Percentiles rank a stretch among this genome's conserved stretches.
phyloP scores from a whole-genome alignment of 495 filamentous ascomycete genomes.

The Talaromyces liani region DNA sequence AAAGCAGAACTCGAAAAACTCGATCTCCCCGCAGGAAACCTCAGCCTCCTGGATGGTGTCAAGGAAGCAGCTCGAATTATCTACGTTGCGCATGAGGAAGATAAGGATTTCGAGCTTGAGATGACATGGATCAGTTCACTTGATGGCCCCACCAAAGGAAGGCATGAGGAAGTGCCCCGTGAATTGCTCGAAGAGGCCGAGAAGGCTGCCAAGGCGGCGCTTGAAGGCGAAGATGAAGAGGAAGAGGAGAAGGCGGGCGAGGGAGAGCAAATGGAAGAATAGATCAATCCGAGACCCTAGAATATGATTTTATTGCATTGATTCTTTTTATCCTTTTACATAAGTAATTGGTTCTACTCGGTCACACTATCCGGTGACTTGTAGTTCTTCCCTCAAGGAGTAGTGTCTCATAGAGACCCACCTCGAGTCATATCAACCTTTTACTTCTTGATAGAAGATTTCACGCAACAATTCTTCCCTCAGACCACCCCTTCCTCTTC shows the following conservation, averaged over 20 bases:
- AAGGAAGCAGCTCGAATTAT: slow-evolving; percentile 97
- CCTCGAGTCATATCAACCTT: neutral
- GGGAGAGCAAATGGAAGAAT: slow-evolving; percentile 73
- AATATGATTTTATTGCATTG: slow-evolving; percentile 1
- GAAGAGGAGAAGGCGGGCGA: slow-evolving; percentile 55
- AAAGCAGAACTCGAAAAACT: slow-evolving; percentile 98
- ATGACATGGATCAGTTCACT: slow-evolving; percentile 92
- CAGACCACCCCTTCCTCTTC: slow-evolving; percentile 38
- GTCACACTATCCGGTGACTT: neutral
- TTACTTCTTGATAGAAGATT: neutral
- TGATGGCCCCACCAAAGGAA: slow-evolving; percentile 81
- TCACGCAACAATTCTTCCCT: slow-evolving; percentile 19
- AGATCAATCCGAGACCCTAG: slow-evolving; percentile 14
- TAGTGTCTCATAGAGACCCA: neutral
- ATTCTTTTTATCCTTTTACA: neutral
- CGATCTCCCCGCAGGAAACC: slow-evolving; percentile 65
- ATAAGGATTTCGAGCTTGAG: slow-evolving; percentile 98
- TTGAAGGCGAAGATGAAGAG: slow-evolving; percentile 66
- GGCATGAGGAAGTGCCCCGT: slow-evolving; percentile 86
- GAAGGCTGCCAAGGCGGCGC: slow-evolving; percentile 62
- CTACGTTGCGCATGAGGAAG: slow-evolving; percentile 91
- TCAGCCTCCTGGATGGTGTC: slow-evolving; percentile 80
- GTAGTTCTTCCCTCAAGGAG: neutral
- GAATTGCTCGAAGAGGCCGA: slow-evolving; percentile 86
- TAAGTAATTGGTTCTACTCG: neutral